Base-by-base conservation (phyloP, 768 basidiomycete genomes). In the Rhodotorula graminis region DNA sequence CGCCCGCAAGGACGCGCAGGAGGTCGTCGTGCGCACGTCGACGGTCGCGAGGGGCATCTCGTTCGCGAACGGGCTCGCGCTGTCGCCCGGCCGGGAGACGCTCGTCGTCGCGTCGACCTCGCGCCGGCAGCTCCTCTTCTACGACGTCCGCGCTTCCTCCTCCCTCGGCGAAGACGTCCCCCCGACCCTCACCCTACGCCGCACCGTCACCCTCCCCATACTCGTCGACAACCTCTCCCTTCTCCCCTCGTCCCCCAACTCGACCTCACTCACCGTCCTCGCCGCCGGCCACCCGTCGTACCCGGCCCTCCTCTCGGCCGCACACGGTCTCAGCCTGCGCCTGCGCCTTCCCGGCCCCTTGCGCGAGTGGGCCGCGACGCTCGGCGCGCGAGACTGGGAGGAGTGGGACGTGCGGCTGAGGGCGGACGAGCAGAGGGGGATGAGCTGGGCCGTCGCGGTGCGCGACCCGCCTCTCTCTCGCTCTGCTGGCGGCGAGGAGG, bases 11-110 rank as follows among this genome's bases (percentile, higher is more conserved):
- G 59, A 50, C 16, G 29, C 47, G 3, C 18, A 33, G 44, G 6
- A 46, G 29, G 6, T 31, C 16, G 52, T 59, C 11, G n/a, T 31
- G 55, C 27, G 50, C 23, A 10, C 25, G 25, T 10, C 50, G 50
- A 25, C 61, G 9, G 60, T 60, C 82, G 84, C 14, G 87, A 77
- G 82, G 6, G 85, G 86, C 64, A 79, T 89, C 23, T 81, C 89
- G 0, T 90, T 90, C 79, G 82, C 89, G 7, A 91, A 91, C 75
- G 90, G 90, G 29, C 74, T 90, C 69, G 83, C 89, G 0, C 74
- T 90, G 55, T 88, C 88, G 0, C 84, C 84, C 1, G 78, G 81
- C 1, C 84, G 84, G 3, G 77, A 80, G 4, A 81, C 84, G 47
- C 81, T 89, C 37, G 90, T 88, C 6, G 77, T 90, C 33, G 85